Evolutionary conservation across 768 basidiomycete genomes (phyloP).

Genomic region (Pleurotus salmoneostramineus): DNA sequence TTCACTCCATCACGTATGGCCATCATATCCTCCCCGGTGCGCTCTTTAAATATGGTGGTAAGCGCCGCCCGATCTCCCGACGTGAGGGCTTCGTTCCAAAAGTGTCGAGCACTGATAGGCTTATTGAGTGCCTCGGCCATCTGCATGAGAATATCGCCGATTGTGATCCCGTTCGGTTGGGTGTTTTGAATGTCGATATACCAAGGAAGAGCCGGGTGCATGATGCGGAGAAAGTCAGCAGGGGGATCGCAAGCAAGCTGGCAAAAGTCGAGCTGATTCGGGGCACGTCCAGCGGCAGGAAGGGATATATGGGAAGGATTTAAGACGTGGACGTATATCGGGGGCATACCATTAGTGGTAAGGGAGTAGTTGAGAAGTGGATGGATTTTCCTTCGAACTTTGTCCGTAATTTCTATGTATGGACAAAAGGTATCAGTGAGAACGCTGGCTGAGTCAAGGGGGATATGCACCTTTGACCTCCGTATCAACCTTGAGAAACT

Average conservation of each 20-base stretch:
- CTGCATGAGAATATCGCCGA: slow-evolving; percentile 38
- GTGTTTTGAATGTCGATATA: slow-evolving; percentile 38
- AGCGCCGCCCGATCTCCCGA: slow-evolving; percentile 31
- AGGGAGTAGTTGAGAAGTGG: slow-evolving; percentile 3
- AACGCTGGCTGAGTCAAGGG: neutral
- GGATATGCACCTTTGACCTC: slow-evolving; percentile 6
- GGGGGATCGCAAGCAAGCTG: slow-evolving; percentile 39
- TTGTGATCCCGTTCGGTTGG: slow-evolving; percentile 34
- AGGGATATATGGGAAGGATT: slow-evolving; percentile 8
- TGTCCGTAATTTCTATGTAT: slow-evolving; percentile 6
- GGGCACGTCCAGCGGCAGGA: neutral
- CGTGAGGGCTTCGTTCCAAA: slow-evolving; percentile 40
- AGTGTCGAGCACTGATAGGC: slow-evolving; percentile 36
- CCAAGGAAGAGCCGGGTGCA: slow-evolving; percentile 44
- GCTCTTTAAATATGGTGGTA: slow-evolving; percentile 28
- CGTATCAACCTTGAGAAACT: slow-evolving; percentile 4
- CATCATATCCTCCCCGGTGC: slow-evolving; percentile 25
- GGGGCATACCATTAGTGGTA: neutral
- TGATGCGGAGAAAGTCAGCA: slow-evolving; percentile 38
- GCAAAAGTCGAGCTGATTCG: slow-evolving; percentile 27
- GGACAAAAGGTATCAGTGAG: neutral
- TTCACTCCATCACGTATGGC: slow-evolving; percentile 34
- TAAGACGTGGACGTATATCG: slow-evolving; percentile 4
- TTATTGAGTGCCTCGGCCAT: slow-evolving; percentile 28
- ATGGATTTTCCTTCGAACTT: slow-evolving; percentile 2